Evolutionary conservation across 257 asterid genomes (phyloP), one percentile per base, ranked within the genome.

Genomic region (Solanum etuberosum): DNA sequence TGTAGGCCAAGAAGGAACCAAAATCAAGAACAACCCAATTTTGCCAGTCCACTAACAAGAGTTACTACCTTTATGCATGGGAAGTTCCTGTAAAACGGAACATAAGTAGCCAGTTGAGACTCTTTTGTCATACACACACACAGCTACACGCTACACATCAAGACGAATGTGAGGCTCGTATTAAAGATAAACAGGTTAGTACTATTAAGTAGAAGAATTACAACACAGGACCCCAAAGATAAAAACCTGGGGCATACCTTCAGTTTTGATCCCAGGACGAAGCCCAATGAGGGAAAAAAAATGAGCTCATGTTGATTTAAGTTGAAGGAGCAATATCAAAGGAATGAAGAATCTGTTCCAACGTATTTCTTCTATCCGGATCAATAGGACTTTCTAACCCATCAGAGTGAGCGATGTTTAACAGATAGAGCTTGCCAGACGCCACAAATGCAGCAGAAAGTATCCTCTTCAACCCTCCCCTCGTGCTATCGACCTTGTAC

Each of bases 381-480:
- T 90, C 94, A 38, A 96, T 89, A 70, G 98, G 98, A 87, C 82
- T 89, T 80, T 94, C 98, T 54, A 83, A 48, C 48, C 92, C 92
- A 87, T 97, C 99, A 48, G 96, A 90, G 76, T 95, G 93, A 78
- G 92, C 85, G 67, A 95, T 94, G 74, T 94, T 97, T 86, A 97
- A 86, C 87, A 97, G 95, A 91, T 92, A 97, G 89, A 97, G 98
- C 92, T 88, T 95, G 88, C 93, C 95, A 16, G 98, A 93, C 4
- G 92, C 84, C 70, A 93, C 98, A 86, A 97, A 95, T 51, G 99
- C 98, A 84, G 98, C 98, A 80, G 98, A 90, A 89, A 97, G 93
- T 8, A 97, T 93, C 91, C 98, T 93, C 93, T 97, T 97, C 90
- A 87, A 90, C 84, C 98, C 99, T 83, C 98, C 98, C 78, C 98